Evolutionary conservation across 2,329 filamentous ascomycete genomes (phyloP).

Genomic region (Trichoderma koningii): DNA sequence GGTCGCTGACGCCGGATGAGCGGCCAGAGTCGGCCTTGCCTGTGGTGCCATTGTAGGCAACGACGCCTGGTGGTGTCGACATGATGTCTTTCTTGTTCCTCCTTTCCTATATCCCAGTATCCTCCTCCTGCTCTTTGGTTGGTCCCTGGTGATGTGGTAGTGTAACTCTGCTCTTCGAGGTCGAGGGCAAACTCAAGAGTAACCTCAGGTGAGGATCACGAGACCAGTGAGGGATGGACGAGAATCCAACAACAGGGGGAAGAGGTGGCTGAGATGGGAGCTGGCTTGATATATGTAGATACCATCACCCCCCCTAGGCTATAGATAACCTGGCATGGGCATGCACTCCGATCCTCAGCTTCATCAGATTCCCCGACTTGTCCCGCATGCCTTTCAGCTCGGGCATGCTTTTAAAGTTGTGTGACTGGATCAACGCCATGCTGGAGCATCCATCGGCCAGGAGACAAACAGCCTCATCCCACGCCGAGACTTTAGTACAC

Average conservation of each 20-base stretch:
- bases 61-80: constrained; percentile 30
- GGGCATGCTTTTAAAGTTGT: constrained; percentile 18
- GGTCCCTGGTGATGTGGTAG: not conserved
- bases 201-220: not conserved
- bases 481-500: not conserved
- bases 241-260: not conserved
- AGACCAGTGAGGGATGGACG: not conserved
- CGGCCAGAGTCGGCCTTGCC: constrained; percentile 55
- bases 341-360: no score
- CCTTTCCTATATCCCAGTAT: not conserved
- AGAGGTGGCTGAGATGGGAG: not conserved
- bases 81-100: constrained; percentile 30
- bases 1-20: constrained; percentile 59
- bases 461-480: constrained; percentile 9
- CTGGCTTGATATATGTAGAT: constrained; percentile 13
- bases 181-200: not conserved
- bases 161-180: not conserved
- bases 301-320: not conserved
- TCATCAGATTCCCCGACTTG: constrained; percentile 8
- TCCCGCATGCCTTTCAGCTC: constrained; percentile 18
- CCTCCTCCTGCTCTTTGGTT: not conserved
- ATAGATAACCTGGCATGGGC: no score
- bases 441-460: not conserved
- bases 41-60: constrained; percentile 54
- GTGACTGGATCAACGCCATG: constrained; percentile 11